Percentiles rank a stretch among this genome's conserved stretches.
Conservation (phyloP, 495 filamentous ascomycete genomes). For the Staphylotrichum tortipilum region DNA sequence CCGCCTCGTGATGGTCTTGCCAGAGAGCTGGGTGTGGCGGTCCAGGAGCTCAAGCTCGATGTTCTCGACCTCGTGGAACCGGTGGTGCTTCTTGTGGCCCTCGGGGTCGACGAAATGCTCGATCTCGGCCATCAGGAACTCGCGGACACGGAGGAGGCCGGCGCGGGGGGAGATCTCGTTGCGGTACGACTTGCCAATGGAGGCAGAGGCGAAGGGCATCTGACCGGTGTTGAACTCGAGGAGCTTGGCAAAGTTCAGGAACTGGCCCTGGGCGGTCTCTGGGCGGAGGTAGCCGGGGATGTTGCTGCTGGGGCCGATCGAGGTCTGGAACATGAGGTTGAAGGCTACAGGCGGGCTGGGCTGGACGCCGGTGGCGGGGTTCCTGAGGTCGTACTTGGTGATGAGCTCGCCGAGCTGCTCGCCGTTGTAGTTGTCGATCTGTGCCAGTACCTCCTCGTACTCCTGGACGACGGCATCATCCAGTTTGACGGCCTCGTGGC, state of each 20-base stretch:
- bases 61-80: conserved; percentile 59
- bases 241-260: conserved; percentile 65
- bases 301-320: conserved; percentile 58
- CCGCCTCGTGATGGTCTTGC: conserved; percentile 51
- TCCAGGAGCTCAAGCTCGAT: conserved; percentile 61
- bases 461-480: conserved; percentile 59
- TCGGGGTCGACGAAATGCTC: conserved; percentile 73
- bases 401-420: conserved; percentile 62
- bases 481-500: conserved; percentile 49
- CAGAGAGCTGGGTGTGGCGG: conserved; percentile 62
- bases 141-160: conserved; percentile 67
- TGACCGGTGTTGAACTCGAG: conserved; percentile 66
- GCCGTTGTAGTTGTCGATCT: conserved; percentile 70
- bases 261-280: conserved; percentile 70
- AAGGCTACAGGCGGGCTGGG: conserved; percentile 58
- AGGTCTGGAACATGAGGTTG: conserved; percentile 74
- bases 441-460: conserved; percentile 63
- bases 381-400: conserved; percentile 60
- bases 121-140: conserved; percentile 79
- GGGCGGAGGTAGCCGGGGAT: conserved; percentile 57
- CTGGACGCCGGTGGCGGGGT: conserved; percentile 51
- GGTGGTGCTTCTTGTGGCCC: conserved; percentile 59
- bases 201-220: conserved; percentile 73
- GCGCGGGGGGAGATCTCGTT: conserved; percentile 71
- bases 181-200: conserved; percentile 69